Conservation (phyloP, 2,329 filamentous ascomycete species). For the Botrytis fragariae region DNA sequence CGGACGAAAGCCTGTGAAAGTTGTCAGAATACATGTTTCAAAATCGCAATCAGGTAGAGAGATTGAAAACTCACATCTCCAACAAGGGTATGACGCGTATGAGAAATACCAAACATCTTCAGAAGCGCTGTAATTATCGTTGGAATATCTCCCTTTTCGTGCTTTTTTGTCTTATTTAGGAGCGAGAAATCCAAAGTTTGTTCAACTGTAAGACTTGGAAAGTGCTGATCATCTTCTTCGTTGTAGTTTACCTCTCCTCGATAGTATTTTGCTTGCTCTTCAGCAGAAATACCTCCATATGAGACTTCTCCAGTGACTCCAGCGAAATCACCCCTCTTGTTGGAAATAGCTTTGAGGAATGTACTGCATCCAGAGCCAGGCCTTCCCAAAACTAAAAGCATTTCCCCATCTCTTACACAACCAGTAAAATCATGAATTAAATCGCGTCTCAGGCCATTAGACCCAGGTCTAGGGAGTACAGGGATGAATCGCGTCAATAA, state of each 20-base stretch:
- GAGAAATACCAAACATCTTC: slow-evolving; percentile 75
- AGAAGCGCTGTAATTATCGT: slow-evolving; percentile 68
- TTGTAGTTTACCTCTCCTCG: slow-evolving; percentile 75
- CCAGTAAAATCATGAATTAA: slow-evolving; percentile 67
- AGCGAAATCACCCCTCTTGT: slow-evolving; percentile 64
- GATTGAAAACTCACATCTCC: slow-evolving; percentile 52
- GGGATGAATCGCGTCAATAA: slow-evolving; percentile 46
- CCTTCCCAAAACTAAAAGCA: slow-evolving; percentile 70
- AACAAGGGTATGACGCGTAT: slow-evolving; percentile 71
- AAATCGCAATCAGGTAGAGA: slow-evolving; percentile 44
- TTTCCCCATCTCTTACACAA: slow-evolving; percentile 64
- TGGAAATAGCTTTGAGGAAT: slow-evolving; percentile 72
- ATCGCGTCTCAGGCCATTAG: slow-evolving; percentile 34
- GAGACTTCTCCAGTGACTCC: slow-evolving; percentile 66
- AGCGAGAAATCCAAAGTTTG: slow-evolving; percentile 75
- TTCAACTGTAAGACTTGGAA: slow-evolving; percentile 72
- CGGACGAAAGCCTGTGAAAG: slow-evolving; percentile 48
- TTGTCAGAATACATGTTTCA: slow-evolving; percentile 2
- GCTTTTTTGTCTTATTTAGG: slow-evolving; percentile 71
- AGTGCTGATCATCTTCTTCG: slow-evolving; percentile 72
- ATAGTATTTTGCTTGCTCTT: slow-evolving; percentile 65
- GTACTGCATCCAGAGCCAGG: slow-evolving; percentile 75
- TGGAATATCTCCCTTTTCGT: slow-evolving; percentile 60
- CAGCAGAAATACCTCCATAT: slow-evolving; percentile 69
- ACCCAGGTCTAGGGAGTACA: slow-evolving; percentile 30